A percentile compares a stretch with the other conserved stretches of the same genome.
Conservation (phyloP, 2,329 filamentous ascomycete species). For the Verticillium klebahnii region DNA sequence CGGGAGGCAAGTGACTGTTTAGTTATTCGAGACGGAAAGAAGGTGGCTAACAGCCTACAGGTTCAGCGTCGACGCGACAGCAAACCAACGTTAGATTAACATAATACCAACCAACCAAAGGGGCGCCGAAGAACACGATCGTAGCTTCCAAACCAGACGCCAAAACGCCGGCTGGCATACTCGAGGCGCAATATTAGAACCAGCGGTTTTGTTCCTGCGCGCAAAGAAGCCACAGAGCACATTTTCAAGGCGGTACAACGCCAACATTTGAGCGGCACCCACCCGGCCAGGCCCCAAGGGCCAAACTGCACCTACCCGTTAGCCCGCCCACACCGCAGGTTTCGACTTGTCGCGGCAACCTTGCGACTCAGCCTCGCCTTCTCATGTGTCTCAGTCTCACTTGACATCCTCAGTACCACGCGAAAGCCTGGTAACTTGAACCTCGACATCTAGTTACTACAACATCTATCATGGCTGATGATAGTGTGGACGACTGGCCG, state of each 20-base stretch:
- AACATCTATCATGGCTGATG: slow-evolving; percentile 33
- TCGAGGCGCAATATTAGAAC: not conserved
- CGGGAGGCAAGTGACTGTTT: too few relatives aligned
- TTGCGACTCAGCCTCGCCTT: not conserved
- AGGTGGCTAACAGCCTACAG: too few relatives aligned
- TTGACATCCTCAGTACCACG: not conserved
- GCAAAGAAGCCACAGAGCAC: not conserved
- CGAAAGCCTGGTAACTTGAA: too few relatives aligned
- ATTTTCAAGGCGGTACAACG: slow-evolving; percentile 1
- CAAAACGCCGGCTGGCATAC: too few relatives aligned
- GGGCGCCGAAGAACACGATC: too few relatives aligned
- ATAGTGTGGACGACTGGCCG: slow-evolving; percentile 43
- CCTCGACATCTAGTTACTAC: not conserved
- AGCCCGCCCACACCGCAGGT: slow-evolving; percentile 1
- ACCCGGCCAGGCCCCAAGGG: slow-evolving; percentile 5
- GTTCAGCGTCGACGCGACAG: too few relatives aligned
- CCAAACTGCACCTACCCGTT: slow-evolving; percentile 5
- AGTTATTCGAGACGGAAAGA: too few relatives aligned
- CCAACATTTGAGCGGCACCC: slow-evolving; percentile 4
- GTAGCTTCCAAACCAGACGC: too few relatives aligned
- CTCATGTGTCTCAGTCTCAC: not conserved
- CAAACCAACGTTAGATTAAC: too few relatives aligned
- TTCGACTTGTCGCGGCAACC: not conserved
- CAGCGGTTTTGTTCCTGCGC: too few relatives aligned
- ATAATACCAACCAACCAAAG: too few relatives aligned